Percentiles rank a stretch among this genome's conserved stretches.
Conservation (phyloP, 495 filamentous ascomycete genomes). For the Neurospora sp. region DNA sequence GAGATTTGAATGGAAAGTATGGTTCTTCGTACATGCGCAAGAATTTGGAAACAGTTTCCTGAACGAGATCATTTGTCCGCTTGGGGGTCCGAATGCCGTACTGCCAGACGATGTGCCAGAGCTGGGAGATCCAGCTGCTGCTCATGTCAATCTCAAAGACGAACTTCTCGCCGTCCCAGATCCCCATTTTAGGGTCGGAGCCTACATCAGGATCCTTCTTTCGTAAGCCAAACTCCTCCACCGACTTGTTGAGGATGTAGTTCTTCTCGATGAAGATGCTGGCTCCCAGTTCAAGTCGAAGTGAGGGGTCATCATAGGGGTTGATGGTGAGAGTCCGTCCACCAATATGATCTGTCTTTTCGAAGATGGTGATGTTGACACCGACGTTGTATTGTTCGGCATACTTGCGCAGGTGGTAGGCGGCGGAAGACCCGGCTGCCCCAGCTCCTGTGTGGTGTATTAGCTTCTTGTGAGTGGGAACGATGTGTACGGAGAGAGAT, state of each 20-base stretch:
- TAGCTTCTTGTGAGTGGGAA: conserved; percentile 8
- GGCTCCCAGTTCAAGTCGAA: conserved; percentile 80
- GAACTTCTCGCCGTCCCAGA: conserved; percentile 77
- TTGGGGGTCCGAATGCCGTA: conserved; percentile 70
- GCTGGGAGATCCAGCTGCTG: conserved; percentile 59
- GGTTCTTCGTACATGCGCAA: conserved; percentile 72
- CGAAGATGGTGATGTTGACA: conserved; percentile 80
- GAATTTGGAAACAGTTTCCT: conserved; percentile 61
- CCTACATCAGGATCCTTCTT: conserved; percentile 21
- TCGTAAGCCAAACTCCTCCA: conserved; percentile 58
- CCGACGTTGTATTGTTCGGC: conserved; percentile 40
- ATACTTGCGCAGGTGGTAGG: conserved; percentile 69
- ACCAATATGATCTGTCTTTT: conserved; percentile 68
- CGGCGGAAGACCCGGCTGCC: conserved; percentile 76
- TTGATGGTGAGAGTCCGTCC: conserved; percentile 86
- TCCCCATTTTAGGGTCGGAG: conserved; percentile 47
- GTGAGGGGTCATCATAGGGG: conserved; percentile 55
- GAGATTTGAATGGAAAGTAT: conserved; percentile 69
- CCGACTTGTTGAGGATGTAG: conserved; percentile 65
- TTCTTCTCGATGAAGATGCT: conserved; percentile 90
- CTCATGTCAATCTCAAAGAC: conserved; percentile 49
- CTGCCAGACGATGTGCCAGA: conserved; percentile 65
- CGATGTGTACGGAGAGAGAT: conserved; percentile 2
- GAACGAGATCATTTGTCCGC: conserved; percentile 61
- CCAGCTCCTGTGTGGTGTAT: conserved; percentile 60